Evolutionary conservation across 2,329 filamentous ascomycete species (phyloP), one percentile per base, ranked within the genome.

Genomic region (Pyricularia grisea): DNA sequence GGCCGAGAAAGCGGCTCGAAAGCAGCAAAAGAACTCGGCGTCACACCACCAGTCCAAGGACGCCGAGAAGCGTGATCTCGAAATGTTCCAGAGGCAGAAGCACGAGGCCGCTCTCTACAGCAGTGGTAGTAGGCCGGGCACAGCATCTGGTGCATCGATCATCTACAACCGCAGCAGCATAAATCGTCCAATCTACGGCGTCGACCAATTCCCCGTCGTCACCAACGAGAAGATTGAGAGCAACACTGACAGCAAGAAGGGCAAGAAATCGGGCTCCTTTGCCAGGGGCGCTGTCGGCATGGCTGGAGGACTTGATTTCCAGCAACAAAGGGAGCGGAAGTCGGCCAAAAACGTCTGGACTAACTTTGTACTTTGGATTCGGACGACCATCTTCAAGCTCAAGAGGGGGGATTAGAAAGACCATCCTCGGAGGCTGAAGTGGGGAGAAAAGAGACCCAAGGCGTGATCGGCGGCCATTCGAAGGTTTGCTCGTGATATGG

Each of bases 261-360:
- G n/a, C 58, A 61, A 61, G n/a, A 61, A 61, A n/a, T 61, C 58
- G 23, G 58, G 58, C 4, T 61, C 66, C 6, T 69, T 71, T 33
- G 73, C 73, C 69, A 33, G 36, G 31, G 33, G 65, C n/a, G 65
- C 30, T 9, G 50, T 61, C 27, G 17, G 80, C 82, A 23, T n/a
- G 17, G 42, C 42, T 11, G 42, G 42, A 50, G 42, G 42, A 20
- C 9, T 50, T 5, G 42, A 50, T 50, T n/a, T 79, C 82, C 23
- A 79, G 79, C 3, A 79, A 81, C 2, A 79, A 82, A 23, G 77
- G 77, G 17, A 84, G 85, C 69, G 78, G 70, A 82, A 78, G 73
- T 80, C 80, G 9, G 81, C 85, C 69, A 90, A 89, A 79, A 83
- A 81, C 72, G 87, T 85, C 58, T 90, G 87, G 87, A 88, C 85